Evolutionary conservation across 2,329 filamentous ascomycete genomes (phyloP).

Genomic region (Fonsecaea pugnacius): DNA sequence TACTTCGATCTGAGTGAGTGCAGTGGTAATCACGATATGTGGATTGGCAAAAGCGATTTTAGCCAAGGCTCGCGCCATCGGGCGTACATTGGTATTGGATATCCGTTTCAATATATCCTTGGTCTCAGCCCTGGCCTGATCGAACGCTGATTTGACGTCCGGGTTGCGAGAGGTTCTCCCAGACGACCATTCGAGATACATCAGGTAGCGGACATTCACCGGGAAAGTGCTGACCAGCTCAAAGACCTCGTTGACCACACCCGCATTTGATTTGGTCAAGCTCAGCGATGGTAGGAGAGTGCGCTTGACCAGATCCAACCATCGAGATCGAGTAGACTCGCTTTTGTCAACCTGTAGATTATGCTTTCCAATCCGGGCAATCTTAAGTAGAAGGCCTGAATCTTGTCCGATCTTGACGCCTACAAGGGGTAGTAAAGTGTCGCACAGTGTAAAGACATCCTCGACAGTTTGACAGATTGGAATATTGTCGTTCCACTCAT

Average conservation of each 20-base stretch:
- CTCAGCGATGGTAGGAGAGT: conserved; percentile 87
- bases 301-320: conserved; percentile 82
- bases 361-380: conserved; percentile 81
- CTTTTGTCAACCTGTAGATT: conserved; percentile 74
- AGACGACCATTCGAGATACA: conserved; percentile 92
- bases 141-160: conserved; percentile 78
- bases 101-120: conserved; percentile 85
- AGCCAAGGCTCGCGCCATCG: conserved; percentile 84
- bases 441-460: conserved; percentile 85
- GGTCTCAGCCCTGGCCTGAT: conserved; percentile 76
- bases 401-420: conserved; percentile 91
- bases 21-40: conserved; percentile 86
- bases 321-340: conserved; percentile 71
- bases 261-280: conserved; percentile 80
- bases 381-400: conserved; percentile 73
- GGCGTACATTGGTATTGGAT: conserved; percentile 80
- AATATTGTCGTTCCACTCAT: conserved; percentile 93
- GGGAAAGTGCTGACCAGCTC: conserved; percentile 79
- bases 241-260: conserved; percentile 84
- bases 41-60: conserved; percentile 93
- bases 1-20: conserved; percentile 86
- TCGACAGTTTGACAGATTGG: conserved; percentile 89
- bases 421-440: conserved; percentile 80
- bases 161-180: conserved; percentile 76
- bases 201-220: conserved; percentile 74